These are phyloP conservation scores for Penicillium waksmanii DNA, from an alignment of 495 filamentous ascomycete genomes.

Conservation along the genomic window DNA sequence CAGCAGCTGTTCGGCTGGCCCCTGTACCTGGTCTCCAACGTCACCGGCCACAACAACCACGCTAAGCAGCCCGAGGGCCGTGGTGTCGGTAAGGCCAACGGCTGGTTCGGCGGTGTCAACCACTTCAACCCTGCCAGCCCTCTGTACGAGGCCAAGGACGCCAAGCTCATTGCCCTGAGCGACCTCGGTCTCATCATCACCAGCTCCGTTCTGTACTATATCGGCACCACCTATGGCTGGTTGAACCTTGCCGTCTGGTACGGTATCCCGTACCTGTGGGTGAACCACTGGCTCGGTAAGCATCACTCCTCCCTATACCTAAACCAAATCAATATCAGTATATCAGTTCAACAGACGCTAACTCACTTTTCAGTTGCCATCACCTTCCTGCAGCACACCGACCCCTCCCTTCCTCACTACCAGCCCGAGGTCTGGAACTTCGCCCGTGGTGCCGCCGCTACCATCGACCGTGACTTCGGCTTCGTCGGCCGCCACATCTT, in stretches of 20 bases:
- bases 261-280: slow-evolving; percentile 92
- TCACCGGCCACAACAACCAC: slow-evolving; percentile 94
- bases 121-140: slow-evolving; percentile 90
- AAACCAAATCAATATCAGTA: not conserved
- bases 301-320: slow-evolving; percentile 9
- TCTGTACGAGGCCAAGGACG: slow-evolving; percentile 88
- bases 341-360: slow-evolving; percentile 7
- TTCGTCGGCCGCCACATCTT: slow-evolving; percentile 61
- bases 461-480: slow-evolving; percentile 64
- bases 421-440: slow-evolving; percentile 59
- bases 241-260: slow-evolving; percentile 91
- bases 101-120: slow-evolving; percentile 80
- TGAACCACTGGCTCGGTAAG: slow-evolving; percentile 88
- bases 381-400: slow-evolving; percentile 65
- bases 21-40: slow-evolving; percentile 79
- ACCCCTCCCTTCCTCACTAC: slow-evolving; percentile 62
- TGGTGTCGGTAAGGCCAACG: slow-evolving; percentile 88
- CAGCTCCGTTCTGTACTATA: slow-evolving; percentile 57
- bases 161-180: slow-evolving; percentile 77
- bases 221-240: slow-evolving; percentile 77
- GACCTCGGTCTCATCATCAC: slow-evolving; percentile 75
- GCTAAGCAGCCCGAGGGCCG: slow-evolving; percentile 82
- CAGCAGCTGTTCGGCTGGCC: slow-evolving; percentile 94
- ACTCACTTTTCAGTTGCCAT: slow-evolving; percentile 52
- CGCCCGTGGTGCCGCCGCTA: slow-evolving; percentile 59